These are phyloP conservation scores for Fraxinus nigra DNA, from an alignment of 305 asterid species.

Conservation along the genomic window DNA sequence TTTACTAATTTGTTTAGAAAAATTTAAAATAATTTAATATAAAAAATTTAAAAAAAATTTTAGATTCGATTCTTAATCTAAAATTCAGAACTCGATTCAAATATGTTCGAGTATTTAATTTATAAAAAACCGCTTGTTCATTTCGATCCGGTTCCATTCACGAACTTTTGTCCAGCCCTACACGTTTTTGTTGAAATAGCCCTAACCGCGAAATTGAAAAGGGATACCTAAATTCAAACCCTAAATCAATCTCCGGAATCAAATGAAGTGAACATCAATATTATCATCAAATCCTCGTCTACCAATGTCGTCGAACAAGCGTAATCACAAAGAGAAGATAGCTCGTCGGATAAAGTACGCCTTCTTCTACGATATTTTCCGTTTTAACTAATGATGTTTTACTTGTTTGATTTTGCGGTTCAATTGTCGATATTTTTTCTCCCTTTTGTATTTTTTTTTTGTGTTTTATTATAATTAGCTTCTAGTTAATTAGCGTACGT, in stretches of 20 bases:
- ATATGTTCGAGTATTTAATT: no score
- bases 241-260: constrained; percentile 3
- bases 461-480: neutral
- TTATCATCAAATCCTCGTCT: neutral
- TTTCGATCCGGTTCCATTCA: no score
- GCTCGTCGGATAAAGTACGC: constrained; percentile 60
- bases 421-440: neutral
- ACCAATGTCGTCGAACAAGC: constrained; percentile 61
- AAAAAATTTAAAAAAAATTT: no score
- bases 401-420: neutral
- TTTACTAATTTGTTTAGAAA: no score
- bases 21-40: no score
- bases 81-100: no score
- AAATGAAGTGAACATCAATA: neutral
- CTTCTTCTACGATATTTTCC: neutral
- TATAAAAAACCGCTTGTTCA: no score
- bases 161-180: no score
- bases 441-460: neutral
- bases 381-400: constrained; percentile 2
- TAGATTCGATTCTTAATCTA: no score
- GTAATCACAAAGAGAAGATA: constrained; percentile 59
- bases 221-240: constrained; percentile 4
- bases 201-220: constrained; percentile 29
- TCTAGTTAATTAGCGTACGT: neutral
- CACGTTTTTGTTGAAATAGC: constrained; percentile 9